Base-by-base conservation (phyloP, 257 asterid genomes). In the Rauvolfia tetraphylla region DNA sequence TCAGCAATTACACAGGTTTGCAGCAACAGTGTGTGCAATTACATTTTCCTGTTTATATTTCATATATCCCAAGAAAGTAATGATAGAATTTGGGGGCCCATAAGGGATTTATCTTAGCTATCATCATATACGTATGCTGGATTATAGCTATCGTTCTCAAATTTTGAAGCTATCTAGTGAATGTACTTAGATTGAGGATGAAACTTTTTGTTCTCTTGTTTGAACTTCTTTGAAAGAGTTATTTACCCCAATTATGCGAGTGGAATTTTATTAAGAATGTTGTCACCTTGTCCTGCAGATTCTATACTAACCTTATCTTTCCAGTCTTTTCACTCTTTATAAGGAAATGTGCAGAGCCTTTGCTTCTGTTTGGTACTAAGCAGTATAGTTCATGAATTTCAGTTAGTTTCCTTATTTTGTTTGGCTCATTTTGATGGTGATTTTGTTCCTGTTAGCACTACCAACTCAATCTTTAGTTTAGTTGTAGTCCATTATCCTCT, bases 1-100 rank as follows among this genome's bases (percentile, higher is more conserved):
- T 89, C 94, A 71, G 89, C 97, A 48, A 76, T 88, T 38, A 80
- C 89, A 73, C 96, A 93, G 99, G 99, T 95, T 82, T 79, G 72
- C 81, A 77, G 5, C 56, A 15, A 23, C 57, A 67, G 38, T 49
- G 25, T 42, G 59, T 23, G 69, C 49, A 76, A 53, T 46, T 46
- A 68, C 58, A 71, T 36, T 72, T 27, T 59, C 44, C 39, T 62
- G 71, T 63, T 48, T 48, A 17, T 75, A 72, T 54, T 68, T 59
- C n/a, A 59, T 5, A 29, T 62, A 34, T 36, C n/a, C 48, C 49
- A n/a, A 69, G 54, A 42, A 69, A 46, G 38, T n/a, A 57, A 20
- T 69, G 36, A 3, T 69, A n/a, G 33, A 23, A 67, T 36, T 2
- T 62, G 25, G 41, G 48, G 42, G 36, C 8, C 4, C 1, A 7